These are phyloP conservation scores for Pythium pyrilobum DNA, from an alignment of 352 stramenopile genomes.

Conservation along the genomic window DNA sequence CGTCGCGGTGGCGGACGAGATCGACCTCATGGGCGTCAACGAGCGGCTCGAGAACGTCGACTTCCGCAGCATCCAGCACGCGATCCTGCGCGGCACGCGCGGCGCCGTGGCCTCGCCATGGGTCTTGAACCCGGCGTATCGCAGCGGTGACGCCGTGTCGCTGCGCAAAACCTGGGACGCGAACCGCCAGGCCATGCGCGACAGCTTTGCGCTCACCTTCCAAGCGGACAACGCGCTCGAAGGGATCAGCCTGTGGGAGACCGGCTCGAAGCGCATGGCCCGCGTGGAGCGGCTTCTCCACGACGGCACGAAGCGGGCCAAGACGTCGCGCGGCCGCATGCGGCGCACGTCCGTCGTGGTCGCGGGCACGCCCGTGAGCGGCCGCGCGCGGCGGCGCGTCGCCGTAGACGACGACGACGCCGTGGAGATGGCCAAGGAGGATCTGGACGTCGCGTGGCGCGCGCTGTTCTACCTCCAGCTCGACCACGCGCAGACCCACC, in stretches of 20 bases:
- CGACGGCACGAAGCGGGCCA: neutral
- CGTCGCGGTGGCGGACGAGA: conserved; percentile 19
- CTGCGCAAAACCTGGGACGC: conserved; percentile 24
- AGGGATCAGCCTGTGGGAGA: conserved; percentile 11
- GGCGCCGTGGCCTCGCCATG: conserved; percentile 1
- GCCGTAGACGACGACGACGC: neutral
- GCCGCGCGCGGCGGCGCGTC: neutral
- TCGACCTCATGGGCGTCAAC: conserved; percentile 28
- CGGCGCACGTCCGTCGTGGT: neutral
- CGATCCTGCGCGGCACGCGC: conserved; percentile 4
- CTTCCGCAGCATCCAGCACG: conserved; percentile 35
- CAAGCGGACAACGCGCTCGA: conserved; percentile 29
- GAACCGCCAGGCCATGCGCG: conserved; percentile 20
- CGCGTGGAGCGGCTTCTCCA: conserved; percentile 10
- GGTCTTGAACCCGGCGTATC: conserved; percentile 8
- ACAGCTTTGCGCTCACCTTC: conserved; percentile 27
- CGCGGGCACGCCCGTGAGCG: neutral
- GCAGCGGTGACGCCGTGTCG: conserved; percentile 1
- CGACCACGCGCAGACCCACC: conserved; percentile 27
- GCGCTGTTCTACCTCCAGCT: conserved; percentile 32
- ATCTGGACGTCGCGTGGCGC: conserved; percentile 29
- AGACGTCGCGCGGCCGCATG: neutral
- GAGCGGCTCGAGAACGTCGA: conserved; percentile 24
- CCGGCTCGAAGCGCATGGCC: conserved; percentile 2
- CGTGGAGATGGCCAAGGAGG: conserved; percentile 16